Conservation (phyloP, 1,284 basidiomycete species). For the Cryptococcus sp. region DNA sequence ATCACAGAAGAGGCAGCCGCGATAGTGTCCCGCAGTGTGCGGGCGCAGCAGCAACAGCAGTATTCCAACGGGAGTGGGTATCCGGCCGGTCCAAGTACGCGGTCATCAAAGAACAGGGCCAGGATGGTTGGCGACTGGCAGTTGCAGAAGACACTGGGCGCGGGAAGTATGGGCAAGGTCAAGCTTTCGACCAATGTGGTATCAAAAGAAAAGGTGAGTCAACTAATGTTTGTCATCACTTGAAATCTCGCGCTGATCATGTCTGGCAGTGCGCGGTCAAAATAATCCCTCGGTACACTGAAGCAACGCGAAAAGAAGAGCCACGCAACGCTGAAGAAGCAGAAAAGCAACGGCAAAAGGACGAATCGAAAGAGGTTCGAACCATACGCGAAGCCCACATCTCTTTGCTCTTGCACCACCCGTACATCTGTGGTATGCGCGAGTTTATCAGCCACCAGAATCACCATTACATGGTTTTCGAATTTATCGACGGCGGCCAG, state of each 20-base stretch:
- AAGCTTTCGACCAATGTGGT: conserved; percentile 89
- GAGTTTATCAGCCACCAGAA: conserved; percentile 95
- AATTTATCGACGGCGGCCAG: conserved; percentile 98
- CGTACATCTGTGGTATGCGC: conserved; percentile 98
- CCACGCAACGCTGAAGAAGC: conserved; percentile 44
- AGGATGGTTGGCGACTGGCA: conserved; percentile 82
- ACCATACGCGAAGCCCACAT: conserved; percentile 93
- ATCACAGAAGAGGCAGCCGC: conserved; percentile 39
- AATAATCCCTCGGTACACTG: conserved; percentile 83
- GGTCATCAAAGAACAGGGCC: conserved; percentile 12
- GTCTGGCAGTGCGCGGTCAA: conserved; percentile 85
- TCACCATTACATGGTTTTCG: conserved; percentile 99
- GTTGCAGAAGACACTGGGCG: conserved; percentile 93
- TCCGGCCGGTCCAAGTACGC: not conserved
- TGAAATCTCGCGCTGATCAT: conserved; percentile 6
- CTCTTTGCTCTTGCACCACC: conserved; percentile 92
- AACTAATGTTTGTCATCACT: too few species aligned
- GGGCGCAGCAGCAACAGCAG: conserved; percentile 12
- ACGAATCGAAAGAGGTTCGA: conserved; percentile 93
- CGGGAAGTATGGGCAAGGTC: conserved; percentile 99
- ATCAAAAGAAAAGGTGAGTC: conserved; percentile 85
- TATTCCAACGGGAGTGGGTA: conserved; percentile 7
- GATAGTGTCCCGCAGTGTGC: conserved; percentile 24
- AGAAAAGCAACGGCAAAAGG: conserved; percentile 76
- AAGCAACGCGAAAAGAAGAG: conserved; percentile 56